Conservation (phyloP, 768 basidiomycete species). For the Trametes cingulata region DNA sequence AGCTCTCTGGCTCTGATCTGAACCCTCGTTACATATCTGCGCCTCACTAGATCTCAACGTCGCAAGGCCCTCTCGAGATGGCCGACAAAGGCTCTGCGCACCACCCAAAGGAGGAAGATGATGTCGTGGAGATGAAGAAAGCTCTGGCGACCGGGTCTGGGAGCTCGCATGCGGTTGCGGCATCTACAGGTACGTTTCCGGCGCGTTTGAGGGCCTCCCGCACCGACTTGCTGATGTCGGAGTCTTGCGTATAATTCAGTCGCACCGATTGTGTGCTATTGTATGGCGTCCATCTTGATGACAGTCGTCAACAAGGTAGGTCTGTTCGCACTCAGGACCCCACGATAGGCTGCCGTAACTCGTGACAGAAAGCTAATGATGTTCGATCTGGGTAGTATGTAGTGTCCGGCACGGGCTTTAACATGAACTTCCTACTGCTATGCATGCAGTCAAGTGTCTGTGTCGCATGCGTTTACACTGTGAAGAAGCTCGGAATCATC, state of each 20-base stretch:
- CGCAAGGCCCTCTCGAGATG: neutral
- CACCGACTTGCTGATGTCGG: neutral
- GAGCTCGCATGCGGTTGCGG: neutral
- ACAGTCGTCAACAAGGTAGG: conserved; percentile 94
- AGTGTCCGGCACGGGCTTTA: conserved; percentile 89
- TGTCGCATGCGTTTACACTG: conserved; percentile 67
- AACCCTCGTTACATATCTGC: neutral
- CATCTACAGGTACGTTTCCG: conserved; percentile 21
- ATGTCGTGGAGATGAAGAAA: conserved; percentile 57
- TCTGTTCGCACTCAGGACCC: neutral
- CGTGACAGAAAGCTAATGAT: neutral
- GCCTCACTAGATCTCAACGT: neutral
- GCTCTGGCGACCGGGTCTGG: conserved; percentile 42
- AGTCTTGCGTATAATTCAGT: conserved; percentile 42
- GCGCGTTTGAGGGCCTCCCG: neutral
- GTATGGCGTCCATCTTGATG: conserved; percentile 92
- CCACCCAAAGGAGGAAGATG: conserved; percentile 34
- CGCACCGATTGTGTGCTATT: conserved; percentile 85
- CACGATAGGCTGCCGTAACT: neutral
- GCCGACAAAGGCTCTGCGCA: neutral
- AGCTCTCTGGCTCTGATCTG: neutral
- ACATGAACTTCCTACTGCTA: conserved; percentile 95
- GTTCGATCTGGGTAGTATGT: conserved; percentile 64
- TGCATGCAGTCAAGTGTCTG: conserved; percentile 92
- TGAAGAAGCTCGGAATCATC: conserved; percentile 78